Base-by-base conservation (phyloP, 2,329 filamentous ascomycete genomes). In the Xylariomycetidae sp. region DNA sequence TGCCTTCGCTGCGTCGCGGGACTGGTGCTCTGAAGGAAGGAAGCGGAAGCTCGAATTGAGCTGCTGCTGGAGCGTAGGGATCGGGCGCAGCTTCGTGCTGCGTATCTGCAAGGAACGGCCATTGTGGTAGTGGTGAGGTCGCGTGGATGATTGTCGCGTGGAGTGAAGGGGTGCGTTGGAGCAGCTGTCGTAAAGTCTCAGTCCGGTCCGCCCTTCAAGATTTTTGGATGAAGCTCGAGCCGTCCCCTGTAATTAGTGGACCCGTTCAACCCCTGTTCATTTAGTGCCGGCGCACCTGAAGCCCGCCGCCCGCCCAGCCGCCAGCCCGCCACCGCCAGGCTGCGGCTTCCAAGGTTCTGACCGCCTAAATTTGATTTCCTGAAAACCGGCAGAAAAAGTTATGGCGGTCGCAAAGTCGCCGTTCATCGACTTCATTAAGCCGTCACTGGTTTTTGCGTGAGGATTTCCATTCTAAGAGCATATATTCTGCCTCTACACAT, bases 1-100 rank as follows among this genome's bases (percentile, higher is more conserved):
- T 87, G 89, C 77, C 92, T 80, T 67, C 85, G 80, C 58, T 78
- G 59, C 46, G 63, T 58, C 26, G 63, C 57, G 36, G 64, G 63
- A n/a, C n/a, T 65, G 56, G 67, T 68, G 51, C 61, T 71, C 61
- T 67, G 67, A 34, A 68, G 44, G 42, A 64, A 53, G 30, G 64
- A 57, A 26, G 59, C 59, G 36, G 72, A 66, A 45, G 63, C 59
- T 52, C 71, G 64, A 46, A 71, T 44, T 32, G 67, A 57, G 47
- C 58, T 49, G 41, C 58, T 49, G 41, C 63, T 57, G 42, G 69
- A 63, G 55, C 76, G 74, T 49, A 82, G 63, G 57, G 79, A 74
- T 50, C 75, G 73, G 49, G 74, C 72, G 66, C 75, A 82, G 72
- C 71, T 72, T 63, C 75, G 76, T 50, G 74, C 77, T 58, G 73